phyloP scores from a whole-genome alignment of 805 yeast genomes.

The Candida stauntonica region DNA sequence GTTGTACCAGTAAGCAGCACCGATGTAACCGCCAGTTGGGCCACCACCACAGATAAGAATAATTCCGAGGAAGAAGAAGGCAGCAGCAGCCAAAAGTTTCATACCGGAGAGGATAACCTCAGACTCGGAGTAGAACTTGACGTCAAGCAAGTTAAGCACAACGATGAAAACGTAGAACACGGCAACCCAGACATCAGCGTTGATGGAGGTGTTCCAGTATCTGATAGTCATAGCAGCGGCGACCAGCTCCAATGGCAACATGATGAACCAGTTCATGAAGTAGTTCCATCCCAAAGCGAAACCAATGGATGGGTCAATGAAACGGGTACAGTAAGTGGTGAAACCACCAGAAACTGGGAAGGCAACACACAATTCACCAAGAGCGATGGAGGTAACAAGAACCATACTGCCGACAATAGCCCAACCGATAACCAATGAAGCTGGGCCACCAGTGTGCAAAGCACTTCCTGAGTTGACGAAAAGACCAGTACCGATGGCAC shows the following conservation, averaged over 20 bases:
- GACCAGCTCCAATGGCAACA: slow-evolving; percentile 52
- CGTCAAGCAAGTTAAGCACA: slow-evolving; percentile 44
- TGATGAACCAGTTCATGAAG: slow-evolving; percentile 48
- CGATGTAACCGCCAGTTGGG: slow-evolving; percentile 42
- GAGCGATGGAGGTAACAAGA: slow-evolving; percentile 50
- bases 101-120: slow-evolving; percentile 44
- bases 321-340: slow-evolving; percentile 43
- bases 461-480: slow-evolving; percentile 62
- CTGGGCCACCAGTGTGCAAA: slow-evolving; percentile 56
- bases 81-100: slow-evolving; percentile 44
- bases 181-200: slow-evolving; percentile 54
- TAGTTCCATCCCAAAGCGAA: slow-evolving; percentile 49
- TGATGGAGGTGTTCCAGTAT: slow-evolving; percentile 44
- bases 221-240: slow-evolving; percentile 52
- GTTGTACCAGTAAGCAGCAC: slow-evolving; percentile 44
- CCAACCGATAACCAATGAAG: slow-evolving; percentile 53
- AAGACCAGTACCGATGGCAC: slow-evolving; percentile 67
- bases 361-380: slow-evolving; percentile 49
- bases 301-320: slow-evolving; percentile 50
- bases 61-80: slow-evolving; percentile 43
- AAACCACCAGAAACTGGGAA: slow-evolving; percentile 52
- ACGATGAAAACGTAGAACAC: slow-evolving; percentile 44
- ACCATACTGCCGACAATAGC: slow-evolving; percentile 50
- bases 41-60: slow-evolving; percentile 20
- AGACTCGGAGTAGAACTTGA: slow-evolving; percentile 49